Evolutionary conservation across 2,329 filamentous ascomycete species (phyloP).

Genomic region (Nothophaeocryptopus gaeumannii): DNA sequence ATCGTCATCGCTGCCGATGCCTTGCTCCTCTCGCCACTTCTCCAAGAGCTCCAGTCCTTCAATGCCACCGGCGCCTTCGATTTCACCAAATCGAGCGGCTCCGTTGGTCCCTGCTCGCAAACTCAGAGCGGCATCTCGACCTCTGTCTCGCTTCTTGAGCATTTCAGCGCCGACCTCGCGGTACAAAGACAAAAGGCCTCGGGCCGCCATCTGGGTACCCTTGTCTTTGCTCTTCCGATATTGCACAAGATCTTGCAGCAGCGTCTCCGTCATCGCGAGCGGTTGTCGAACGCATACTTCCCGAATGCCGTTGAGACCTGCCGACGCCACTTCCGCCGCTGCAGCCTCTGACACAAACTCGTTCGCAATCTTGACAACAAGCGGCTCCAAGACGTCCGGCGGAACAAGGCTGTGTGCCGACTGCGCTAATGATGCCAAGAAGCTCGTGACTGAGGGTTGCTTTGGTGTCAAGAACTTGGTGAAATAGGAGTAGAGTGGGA

Average conservation of each 20-base stretch:
- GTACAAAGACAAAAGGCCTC: conserved; percentile 85
- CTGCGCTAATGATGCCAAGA: conserved; percentile 88
- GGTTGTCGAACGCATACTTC: conserved; percentile 92
- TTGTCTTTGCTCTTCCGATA: conserved; percentile 98
- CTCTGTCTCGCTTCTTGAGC: conserved; percentile 83
- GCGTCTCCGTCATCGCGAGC: conserved; percentile 89
- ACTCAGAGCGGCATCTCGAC: conserved; percentile 84
- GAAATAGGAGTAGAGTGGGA: conserved; percentile 93
- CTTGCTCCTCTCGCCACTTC: conserved; percentile 90
- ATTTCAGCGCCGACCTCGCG: conserved; percentile 87
- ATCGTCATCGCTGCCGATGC: conserved; percentile 60
- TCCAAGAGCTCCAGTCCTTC: conserved; percentile 89
- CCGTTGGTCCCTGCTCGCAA: conserved; percentile 72
- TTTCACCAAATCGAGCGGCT: conserved; percentile 78
- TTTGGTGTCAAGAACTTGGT: conserved; percentile 82
- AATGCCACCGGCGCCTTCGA: conserved; percentile 70
- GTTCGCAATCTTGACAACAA: conserved; percentile 93
- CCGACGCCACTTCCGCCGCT: conserved; percentile 83
- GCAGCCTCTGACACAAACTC: conserved; percentile 96
- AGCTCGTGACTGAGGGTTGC: conserved; percentile 87
- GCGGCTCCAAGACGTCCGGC: conserved; percentile 84
- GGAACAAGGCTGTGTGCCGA: conserved; percentile 88
- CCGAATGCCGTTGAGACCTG: conserved; percentile 89
- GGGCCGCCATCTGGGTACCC: conserved; percentile 97
- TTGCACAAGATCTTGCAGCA: conserved; percentile 93